Conservation (phyloP, 169 alveolate genomes). For the Eimeria necatrix region DNA sequence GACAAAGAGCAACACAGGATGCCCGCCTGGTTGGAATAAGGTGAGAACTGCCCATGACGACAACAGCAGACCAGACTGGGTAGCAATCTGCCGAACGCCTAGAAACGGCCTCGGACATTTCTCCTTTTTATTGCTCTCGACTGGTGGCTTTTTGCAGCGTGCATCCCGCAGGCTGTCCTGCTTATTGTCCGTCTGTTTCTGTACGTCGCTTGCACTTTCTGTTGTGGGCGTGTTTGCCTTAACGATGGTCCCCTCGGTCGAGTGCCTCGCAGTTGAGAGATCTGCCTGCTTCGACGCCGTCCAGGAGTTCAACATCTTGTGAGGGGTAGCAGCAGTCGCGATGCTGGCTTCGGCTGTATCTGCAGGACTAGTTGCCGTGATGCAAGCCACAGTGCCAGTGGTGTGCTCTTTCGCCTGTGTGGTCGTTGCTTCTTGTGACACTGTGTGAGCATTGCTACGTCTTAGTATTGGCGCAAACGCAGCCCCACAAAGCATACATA, state of each 20-base stretch:
- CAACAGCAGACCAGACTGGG: constrained; percentile 16
- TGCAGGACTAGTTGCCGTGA: neutral
- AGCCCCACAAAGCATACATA: neutral
- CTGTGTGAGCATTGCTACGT: neutral
- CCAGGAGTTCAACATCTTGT: neutral
- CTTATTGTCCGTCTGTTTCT: neutral
- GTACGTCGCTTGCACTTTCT: neutral
- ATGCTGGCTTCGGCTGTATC: neutral
- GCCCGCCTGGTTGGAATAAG: constrained; percentile 28
- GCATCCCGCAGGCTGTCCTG: neutral
- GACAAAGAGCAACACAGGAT: neutral
- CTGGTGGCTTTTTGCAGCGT: neutral
- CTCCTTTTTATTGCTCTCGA: neutral
- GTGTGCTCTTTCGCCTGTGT: neutral
- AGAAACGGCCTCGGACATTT: neutral
- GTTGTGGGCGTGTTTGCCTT: neutral
- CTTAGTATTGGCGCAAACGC: neutral
- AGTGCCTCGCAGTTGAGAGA: neutral
- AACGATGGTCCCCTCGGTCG: neutral
- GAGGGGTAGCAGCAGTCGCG: neutral
- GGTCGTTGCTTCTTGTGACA: constrained; percentile 17
- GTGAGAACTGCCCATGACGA: constrained; percentile 39
- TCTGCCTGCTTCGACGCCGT: neutral
- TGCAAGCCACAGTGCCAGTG: neutral
- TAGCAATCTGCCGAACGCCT: constrained; percentile 42